phyloP scores from a whole-genome alignment of 257 asterid genomes.

The Echium plantagineum region DNA sequence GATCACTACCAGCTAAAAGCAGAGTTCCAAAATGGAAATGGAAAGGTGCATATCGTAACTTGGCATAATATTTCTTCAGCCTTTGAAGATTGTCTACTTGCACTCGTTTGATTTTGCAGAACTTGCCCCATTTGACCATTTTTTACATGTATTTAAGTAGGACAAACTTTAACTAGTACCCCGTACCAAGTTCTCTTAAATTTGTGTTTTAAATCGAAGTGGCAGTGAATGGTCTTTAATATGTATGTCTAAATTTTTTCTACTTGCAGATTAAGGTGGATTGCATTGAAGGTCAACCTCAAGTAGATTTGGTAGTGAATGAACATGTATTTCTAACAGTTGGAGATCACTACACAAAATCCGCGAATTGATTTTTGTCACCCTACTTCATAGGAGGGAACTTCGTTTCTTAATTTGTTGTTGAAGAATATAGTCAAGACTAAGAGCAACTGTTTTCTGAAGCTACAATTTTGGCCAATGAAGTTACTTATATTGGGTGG shows the following conservation, averaged over 20 bases:
- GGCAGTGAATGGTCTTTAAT: too few relatives aligned
- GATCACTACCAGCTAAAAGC: conserved; percentile 52
- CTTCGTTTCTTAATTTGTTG: too few relatives aligned
- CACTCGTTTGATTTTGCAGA: too few relatives aligned
- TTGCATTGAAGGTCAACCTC: conserved; percentile 55
- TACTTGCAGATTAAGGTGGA: conserved; percentile 24
- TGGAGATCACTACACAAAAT: conserved; percentile 43
- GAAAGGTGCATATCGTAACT: conserved; percentile 18
- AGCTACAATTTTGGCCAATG: background rate
- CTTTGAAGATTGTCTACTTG: too few relatives aligned
- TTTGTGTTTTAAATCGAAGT: too few relatives aligned
- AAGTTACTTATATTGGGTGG: too few relatives aligned
- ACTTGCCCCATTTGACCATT: too few relatives aligned
- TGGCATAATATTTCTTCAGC: background rate
- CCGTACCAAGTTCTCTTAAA: too few relatives aligned
- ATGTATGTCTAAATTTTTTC: background rate
- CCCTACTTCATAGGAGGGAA: too few relatives aligned
- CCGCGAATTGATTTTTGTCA: background rate
- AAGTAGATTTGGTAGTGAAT: conserved; percentile 42
- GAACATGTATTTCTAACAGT: conserved; percentile 52
- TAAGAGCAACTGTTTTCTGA: background rate
- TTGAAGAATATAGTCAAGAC: background rate
- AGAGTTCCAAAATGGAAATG: conserved; percentile 62
- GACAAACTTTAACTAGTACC: too few relatives aligned
- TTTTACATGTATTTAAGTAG: too few relatives aligned